Base-by-base conservation (phyloP, 306 rosid species). In the Quercus bicolor region DNA sequence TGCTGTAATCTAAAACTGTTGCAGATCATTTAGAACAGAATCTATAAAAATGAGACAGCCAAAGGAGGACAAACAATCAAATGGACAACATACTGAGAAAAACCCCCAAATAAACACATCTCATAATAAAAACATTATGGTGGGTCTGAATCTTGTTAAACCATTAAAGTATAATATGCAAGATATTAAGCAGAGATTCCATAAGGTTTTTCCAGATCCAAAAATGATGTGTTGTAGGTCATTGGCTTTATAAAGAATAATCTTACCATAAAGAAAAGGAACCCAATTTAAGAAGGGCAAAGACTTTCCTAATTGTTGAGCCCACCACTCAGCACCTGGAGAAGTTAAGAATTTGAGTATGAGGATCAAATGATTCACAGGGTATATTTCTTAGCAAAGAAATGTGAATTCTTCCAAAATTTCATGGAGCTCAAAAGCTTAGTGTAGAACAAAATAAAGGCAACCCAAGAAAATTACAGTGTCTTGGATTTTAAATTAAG, bases 241-340 rank as follows among this genome's bases (percentile, higher is more conserved):
- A 8, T 77, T 70, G 28, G 65, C 55, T 61, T 29, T 71, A 24
- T 13, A 28, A 82, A 74, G 54, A 56, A 28, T 5, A 75, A 51
- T 56, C 90, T 80, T 90, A 93, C 99, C 96, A 70, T 34, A 72
- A 48, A 91, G 6, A 77, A 80, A 69, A 54, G 98, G 97, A 75
- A 91, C 69, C 99, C 99, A 93, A 72, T 89, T 84, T 74, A 96
- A 81, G 75, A 90, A 66, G 28, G 98, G 97, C 15, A 95, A 2
- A 69, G 97, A 95, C 82, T 85, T 89, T 24, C 92, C 92, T 81
- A 90, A 84, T 70, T 77, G 82, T 66, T 91, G 94, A 84, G 79
- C 91, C 98, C 98, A 95, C 97, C 99, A 93, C 75, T 86, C 93
- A 77, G 97, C 89, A 88, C 98, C 99, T 95, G 85, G 66, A 84